phyloP scores from a whole-genome alignment of 441 rosid genomes.

The Syzygium malaccense region DNA sequence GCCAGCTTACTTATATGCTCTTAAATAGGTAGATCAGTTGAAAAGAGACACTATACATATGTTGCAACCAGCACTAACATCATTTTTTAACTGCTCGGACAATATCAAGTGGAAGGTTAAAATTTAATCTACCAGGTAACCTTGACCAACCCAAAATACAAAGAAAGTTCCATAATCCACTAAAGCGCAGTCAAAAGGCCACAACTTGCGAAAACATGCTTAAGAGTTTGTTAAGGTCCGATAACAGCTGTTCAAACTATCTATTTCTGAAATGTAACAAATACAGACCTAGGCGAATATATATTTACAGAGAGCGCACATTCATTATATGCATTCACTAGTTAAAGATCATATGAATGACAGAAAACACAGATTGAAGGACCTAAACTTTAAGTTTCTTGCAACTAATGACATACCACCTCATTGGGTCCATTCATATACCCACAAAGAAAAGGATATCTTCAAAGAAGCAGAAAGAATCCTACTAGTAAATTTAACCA shows the following conservation, averaged over 20 bases:
- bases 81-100: background rate
- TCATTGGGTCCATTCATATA: background rate
- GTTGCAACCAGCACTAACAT: background rate
- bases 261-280: background rate
- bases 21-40: background rate
- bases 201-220: background rate
- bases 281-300: background rate
- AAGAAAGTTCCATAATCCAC: background rate
- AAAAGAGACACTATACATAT: background rate
- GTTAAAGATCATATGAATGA: background rate
- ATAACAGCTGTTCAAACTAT: background rate
- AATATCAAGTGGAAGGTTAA: background rate
- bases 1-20: background rate
- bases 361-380: background rate
- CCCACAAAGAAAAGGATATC: background rate
- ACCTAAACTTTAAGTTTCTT: background rate
- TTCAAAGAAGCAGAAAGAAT: background rate
- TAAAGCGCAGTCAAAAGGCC: background rate
- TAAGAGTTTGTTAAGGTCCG: background rate
- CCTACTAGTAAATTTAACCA: background rate
- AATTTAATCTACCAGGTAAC: background rate
- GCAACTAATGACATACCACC: background rate
- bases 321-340: background rate
- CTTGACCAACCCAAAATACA: background rate
- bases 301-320: background rate